phyloP scores from a whole-genome alignment of 1,284 basidiomycete genomes.

The Ceratobasidium sp. region DNA sequence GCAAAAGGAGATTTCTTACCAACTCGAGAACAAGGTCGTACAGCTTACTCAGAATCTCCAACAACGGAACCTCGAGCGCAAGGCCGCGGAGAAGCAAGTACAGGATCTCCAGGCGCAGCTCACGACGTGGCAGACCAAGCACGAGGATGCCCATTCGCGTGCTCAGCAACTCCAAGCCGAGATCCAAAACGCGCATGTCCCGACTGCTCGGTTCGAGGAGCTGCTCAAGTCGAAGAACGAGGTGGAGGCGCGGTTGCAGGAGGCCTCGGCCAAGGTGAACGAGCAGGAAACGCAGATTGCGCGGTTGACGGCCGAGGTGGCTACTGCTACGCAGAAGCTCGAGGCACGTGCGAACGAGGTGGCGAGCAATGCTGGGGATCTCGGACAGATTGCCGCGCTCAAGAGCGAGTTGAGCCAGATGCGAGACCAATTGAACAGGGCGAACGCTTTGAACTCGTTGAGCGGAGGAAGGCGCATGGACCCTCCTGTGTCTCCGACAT shows the following conservation, averaged over 20 bases:
- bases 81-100: conserved; percentile 83
- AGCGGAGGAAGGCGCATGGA: conserved; percentile 73
- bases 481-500: conserved; percentile 82
- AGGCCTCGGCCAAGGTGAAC: conserved; percentile 77
- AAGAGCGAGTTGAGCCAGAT: conserved; percentile 92
- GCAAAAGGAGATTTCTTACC: conserved; percentile 99
- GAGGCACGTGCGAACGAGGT: conserved; percentile 80
- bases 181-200: conserved; percentile 79
- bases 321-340: conserved; percentile 79
- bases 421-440: conserved; percentile 95
- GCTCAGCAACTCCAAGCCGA: conserved; percentile 82
- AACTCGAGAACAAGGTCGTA: conserved; percentile 99
- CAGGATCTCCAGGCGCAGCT: conserved; percentile 87
- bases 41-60: conserved; percentile 98
- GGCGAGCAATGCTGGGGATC: conserved; percentile 57
- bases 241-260: conserved; percentile 85
- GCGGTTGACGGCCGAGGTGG: conserved; percentile 83
- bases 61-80: conserved; percentile 92
- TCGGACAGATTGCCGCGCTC: conserved; percentile 80
- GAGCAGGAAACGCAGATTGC: conserved; percentile 91
- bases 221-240: conserved; percentile 83
- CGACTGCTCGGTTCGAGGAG: conserved; percentile 81
- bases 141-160: conserved; percentile 89
- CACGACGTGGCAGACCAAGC: conserved; percentile 84
- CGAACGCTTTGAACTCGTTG: conserved; percentile 88